Evolutionary conservation across 1,284 basidiomycete genomes (phyloP).

Genomic region (Naganishia albida): DNA sequence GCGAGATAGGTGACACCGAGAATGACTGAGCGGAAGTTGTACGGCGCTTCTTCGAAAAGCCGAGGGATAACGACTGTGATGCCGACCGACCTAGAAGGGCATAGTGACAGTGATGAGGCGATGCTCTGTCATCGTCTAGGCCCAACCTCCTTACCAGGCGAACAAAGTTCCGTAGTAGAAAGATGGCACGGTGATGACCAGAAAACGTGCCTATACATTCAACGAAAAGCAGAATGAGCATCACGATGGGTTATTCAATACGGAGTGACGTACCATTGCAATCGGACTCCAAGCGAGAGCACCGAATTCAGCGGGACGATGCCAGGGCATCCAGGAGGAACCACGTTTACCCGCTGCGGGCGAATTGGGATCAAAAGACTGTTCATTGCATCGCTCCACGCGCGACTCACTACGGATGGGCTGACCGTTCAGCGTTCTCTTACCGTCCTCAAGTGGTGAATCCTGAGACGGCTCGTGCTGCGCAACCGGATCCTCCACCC

Average conservation of each 20-base stretch:
- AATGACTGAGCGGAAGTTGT: slow-evolving; percentile 42
- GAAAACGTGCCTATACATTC: slow-evolving; percentile 32
- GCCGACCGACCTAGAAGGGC: slow-evolving; percentile 38
- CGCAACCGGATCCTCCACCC: slow-evolving; percentile 36
- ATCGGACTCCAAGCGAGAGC: slow-evolving; percentile 42
- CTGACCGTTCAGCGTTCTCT: slow-evolving; percentile 23
- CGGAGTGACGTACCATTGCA: slow-evolving; percentile 34
- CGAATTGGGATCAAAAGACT: background rate
- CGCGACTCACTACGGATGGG: slow-evolving; percentile 16
- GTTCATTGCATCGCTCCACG: too few species aligned
- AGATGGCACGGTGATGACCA: slow-evolving; percentile 41
- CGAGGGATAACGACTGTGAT: slow-evolving; percentile 48
- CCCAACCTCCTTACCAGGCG: slow-evolving; percentile 39
- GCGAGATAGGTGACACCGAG: slow-evolving; percentile 49
- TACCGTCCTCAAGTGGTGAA: slow-evolving; percentile 13
- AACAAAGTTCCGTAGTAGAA: slow-evolving; percentile 51
- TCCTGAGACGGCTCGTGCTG: background rate
- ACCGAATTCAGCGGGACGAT: slow-evolving; percentile 43
- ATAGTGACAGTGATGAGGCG: background rate
- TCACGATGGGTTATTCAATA: background rate
- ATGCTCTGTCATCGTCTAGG: too few species aligned
- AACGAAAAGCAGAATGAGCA: slow-evolving; percentile 28
- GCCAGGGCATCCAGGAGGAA: slow-evolving; percentile 48
- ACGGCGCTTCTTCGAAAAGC: slow-evolving; percentile 46
- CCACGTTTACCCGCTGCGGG: slow-evolving; percentile 35